Percentiles rank a stretch among this genome's conserved stretches.
These are phyloP conservation scores for Eremomyces bilateralis DNA, from an alignment of 495 filamentous ascomycete species.

Conservation along the genomic window DNA sequence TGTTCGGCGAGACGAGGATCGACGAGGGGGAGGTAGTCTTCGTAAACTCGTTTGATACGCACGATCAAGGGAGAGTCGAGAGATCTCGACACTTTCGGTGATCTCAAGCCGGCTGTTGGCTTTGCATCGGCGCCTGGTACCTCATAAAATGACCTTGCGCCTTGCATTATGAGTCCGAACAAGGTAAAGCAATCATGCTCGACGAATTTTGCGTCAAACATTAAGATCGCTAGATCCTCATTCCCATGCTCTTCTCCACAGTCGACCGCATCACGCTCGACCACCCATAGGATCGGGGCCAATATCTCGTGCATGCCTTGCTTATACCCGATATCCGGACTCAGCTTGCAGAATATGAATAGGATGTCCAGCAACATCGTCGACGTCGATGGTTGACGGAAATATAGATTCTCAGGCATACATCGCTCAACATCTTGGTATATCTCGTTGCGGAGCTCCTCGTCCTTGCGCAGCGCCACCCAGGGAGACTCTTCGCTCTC, in stretches of 20 bases:
- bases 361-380: constrained; percentile 67
- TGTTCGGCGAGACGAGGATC: constrained; percentile 71
- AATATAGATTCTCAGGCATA: constrained; percentile 82
- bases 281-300: constrained; percentile 74
- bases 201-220: constrained; percentile 47
- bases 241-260: constrained; percentile 7
- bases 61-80: constrained; percentile 58
- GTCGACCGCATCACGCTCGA: constrained; percentile 51
- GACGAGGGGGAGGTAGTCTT: constrained; percentile 48
- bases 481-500: constrained; percentile 85
- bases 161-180: constrained; percentile 71
- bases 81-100: constrained; percentile 12
- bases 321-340: constrained; percentile 69
- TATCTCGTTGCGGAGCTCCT: constrained; percentile 68
- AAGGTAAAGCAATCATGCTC: constrained; percentile 84
- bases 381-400: constrained; percentile 60
- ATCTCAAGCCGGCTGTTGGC: constrained; percentile 22
- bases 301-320: constrained; percentile 97
- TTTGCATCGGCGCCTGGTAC: no score
- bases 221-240: constrained; percentile 32
- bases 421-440: constrained; percentile 86
- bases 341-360: constrained; percentile 88
- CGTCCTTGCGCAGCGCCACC: constrained; percentile 63
- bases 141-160: constrained; percentile 74
- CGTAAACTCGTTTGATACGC: constrained; percentile 67